phyloP scores from a whole-genome alignment of 176 grass and related monocot genomes.

The Secale cereale region DNA sequence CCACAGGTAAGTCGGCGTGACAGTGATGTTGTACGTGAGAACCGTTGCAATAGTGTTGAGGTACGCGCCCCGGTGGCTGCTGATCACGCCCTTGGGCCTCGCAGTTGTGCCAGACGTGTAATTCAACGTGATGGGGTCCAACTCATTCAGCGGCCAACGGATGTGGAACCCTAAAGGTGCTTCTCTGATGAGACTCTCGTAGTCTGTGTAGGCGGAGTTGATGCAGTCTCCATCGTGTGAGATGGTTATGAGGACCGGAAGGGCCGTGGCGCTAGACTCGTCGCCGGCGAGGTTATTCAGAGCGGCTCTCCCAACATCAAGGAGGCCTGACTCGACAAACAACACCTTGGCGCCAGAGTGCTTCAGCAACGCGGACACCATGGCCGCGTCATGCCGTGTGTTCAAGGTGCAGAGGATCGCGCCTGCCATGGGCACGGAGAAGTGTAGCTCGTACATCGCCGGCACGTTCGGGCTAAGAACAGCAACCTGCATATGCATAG shows the following conservation, averaged over 20 bases:
- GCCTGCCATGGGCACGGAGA: constrained; percentile 52
- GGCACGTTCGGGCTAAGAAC: constrained; percentile 41
- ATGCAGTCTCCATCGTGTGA: neutral
- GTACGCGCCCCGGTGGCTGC: constrained; percentile 61
- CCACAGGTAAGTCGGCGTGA: constrained; percentile 61
- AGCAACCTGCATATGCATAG: constrained; percentile 18
- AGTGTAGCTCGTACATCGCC: constrained; percentile 55
- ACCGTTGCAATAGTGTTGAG: constrained; percentile 42
- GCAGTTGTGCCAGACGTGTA: constrained; percentile 83
- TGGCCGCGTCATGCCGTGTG: constrained; percentile 19
- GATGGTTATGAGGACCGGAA: constrained; percentile 21
- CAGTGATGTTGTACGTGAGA: constrained; percentile 38
- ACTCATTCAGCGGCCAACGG: constrained; percentile 31
- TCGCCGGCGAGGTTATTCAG: neutral
- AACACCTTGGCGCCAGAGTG: constrained; percentile 53
- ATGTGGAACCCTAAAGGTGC: constrained; percentile 11
- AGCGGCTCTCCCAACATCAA: constrained; percentile 23
- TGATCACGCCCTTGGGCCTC: constrained; percentile 70
- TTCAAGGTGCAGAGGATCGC: constrained; percentile 45
- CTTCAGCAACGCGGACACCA: constrained; percentile 29
- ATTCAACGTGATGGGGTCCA: constrained; percentile 59
- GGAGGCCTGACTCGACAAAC: constrained; percentile 39
- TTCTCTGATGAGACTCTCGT: constrained; percentile 26
- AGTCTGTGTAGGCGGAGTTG: neutral
- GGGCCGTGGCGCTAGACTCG: neutral